These are phyloP conservation scores for Ustilago esculenta DNA, from an alignment of 1,284 basidiomycete species.

Conservation along the genomic window DNA sequence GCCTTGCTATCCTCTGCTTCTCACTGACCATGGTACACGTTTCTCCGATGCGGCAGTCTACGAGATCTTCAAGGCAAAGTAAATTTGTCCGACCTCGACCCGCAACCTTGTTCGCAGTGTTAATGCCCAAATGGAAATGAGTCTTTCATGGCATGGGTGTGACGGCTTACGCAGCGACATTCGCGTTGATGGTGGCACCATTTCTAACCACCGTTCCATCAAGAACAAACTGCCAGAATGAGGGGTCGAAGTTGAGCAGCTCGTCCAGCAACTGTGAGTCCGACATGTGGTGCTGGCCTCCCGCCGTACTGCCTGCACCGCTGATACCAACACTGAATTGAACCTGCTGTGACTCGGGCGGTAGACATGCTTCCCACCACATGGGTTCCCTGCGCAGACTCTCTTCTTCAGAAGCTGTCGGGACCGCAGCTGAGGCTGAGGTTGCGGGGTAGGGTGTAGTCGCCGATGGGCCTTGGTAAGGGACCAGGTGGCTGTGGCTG, in stretches of 20 bases:
- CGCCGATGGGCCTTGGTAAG: not conserved
- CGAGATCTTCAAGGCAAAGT: constrained; percentile 39
- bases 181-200: not conserved
- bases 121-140: too few species aligned
- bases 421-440: not conserved
- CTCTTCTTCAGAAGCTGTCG: not conserved
- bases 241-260: constrained; percentile 32
- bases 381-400: constrained; percentile 11
- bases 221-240: constrained; percentile 38
- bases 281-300: constrained; percentile 15
- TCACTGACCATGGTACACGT: not conserved
- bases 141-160: too few species aligned
- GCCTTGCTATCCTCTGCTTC: too few species aligned
- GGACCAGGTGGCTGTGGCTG: not conserved
- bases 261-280: constrained; percentile 34
- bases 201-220: constrained; percentile 6
- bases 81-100: not conserved
- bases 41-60: constrained; percentile 11
- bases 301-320: not conserved
- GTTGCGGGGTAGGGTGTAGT: not conserved
- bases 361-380: constrained; percentile 25
- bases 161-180: not conserved
- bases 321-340: not conserved
- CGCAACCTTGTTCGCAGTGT: too few species aligned
- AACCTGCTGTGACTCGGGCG: not conserved